Evolutionary conservation across 148 eudicot genomes (phyloP).

Genomic region (Spergularia bocconei): DNA sequence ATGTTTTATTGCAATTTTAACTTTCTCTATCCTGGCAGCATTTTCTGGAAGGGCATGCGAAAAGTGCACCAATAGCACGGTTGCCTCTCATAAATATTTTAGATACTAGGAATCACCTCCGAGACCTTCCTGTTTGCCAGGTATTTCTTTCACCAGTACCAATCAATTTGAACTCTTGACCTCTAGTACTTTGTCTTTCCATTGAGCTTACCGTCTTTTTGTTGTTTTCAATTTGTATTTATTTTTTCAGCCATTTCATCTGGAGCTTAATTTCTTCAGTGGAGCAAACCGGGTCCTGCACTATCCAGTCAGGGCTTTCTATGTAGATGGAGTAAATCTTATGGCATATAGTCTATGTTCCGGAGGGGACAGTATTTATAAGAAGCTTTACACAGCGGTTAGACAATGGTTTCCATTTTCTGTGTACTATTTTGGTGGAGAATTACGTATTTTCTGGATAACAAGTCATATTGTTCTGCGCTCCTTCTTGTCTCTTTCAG

Average conservation of each 20-base stretch:
- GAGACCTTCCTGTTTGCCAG: slow-evolving; percentile 92
- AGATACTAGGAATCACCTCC: slow-evolving; percentile 66
- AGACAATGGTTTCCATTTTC: not conserved
- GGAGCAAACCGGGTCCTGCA: slow-evolving; percentile 84
- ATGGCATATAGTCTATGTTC: slow-evolving; percentile 81
- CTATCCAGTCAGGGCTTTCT: slow-evolving; percentile 92
- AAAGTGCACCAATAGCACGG: slow-evolving; percentile 86
- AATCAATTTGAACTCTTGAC: not conserved
- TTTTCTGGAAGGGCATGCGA: slow-evolving; percentile 97
- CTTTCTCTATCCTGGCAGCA: slow-evolving; percentile 51
- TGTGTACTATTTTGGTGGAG: not conserved
- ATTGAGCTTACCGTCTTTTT: slow-evolving; percentile 4
- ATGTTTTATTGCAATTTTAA: not conserved
- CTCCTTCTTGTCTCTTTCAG: slow-evolving; percentile 45
- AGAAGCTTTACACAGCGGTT: slow-evolving; percentile 85
- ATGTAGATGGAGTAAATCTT: slow-evolving; percentile 77
- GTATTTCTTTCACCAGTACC: slow-evolving; percentile 36
- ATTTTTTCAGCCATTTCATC: slow-evolving; percentile 70
- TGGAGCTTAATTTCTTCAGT: slow-evolving; percentile 92
- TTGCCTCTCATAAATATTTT: slow-evolving; percentile 82
- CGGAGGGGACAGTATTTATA: slow-evolving; percentile 82
- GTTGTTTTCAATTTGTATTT: slow-evolving; percentile 8
- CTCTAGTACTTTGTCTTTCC: slow-evolving; percentile 3
- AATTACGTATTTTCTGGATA: slow-evolving; percentile 10
- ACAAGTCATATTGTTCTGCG: slow-evolving; percentile 19